Conservation (phyloP, 768 basidiomycete genomes). For the Antrodiella citrinella region DNA sequence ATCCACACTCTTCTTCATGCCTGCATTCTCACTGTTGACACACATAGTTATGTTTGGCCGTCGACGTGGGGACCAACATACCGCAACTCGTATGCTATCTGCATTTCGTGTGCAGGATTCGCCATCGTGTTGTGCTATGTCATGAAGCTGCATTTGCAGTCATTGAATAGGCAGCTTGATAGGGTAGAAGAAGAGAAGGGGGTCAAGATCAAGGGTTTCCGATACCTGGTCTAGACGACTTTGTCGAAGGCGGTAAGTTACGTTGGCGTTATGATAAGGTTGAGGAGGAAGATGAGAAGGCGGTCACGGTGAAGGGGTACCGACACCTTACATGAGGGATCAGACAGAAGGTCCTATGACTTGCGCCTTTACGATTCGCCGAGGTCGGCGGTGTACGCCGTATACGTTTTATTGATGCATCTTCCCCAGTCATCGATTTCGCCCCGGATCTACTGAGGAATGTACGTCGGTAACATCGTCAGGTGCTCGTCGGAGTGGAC, state of each 20-base stretch:
- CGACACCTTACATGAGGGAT: no score
- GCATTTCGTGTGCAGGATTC: conserved; percentile 22
- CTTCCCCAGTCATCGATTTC: no score
- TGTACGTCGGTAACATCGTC: no score
- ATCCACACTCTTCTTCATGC: background rate
- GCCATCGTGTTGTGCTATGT: conserved; percentile 27
- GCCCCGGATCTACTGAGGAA: no score
- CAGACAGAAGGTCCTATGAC: no score
- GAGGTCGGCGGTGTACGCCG: no score
- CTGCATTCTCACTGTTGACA: background rate
- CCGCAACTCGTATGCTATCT: conserved; percentile 48
- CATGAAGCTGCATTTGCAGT: conserved; percentile 21
- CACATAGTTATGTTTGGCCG: conserved; percentile 58
- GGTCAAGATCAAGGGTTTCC: conserved; percentile 35
- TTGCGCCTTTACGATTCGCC: no score
- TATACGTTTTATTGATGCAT: no score
- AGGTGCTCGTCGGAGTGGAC: no score
- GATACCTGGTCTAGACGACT: conserved; percentile 42
- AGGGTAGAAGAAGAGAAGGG: conserved; percentile 34
- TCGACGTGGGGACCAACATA: conserved; percentile 66
- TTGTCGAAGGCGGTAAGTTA: no score
- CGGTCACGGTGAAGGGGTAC: no score
- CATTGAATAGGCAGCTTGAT: conserved; percentile 21
- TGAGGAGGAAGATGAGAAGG: background rate
- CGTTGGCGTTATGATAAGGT: background rate